phyloP scores from a whole-genome alignment of 805 yeast genomes.

The Ogataea corticis region DNA sequence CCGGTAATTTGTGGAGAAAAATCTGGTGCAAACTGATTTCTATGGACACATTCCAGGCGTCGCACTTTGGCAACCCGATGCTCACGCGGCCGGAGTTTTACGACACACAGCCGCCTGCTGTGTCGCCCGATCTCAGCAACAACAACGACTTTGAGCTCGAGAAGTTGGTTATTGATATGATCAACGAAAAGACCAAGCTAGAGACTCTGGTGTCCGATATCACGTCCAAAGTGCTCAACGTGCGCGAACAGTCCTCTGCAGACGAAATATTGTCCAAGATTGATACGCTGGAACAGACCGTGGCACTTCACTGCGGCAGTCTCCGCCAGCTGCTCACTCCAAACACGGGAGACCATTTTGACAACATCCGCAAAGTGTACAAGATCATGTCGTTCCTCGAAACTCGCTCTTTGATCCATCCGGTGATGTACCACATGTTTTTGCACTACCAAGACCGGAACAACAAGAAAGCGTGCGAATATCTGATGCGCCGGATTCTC shows the following conservation, averaged over 20 bases:
- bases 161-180: constrained; percentile 37
- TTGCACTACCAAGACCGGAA: constrained; percentile 37
- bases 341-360: constrained; percentile 18
- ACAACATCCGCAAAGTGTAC: constrained; percentile 26
- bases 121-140: constrained; percentile 37
- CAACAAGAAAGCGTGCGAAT: constrained; percentile 38
- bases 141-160: constrained; percentile 43
- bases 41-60: constrained; percentile 46
- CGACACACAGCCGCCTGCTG: constrained; percentile 54
- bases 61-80: constrained; percentile 49
- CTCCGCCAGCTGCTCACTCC: constrained; percentile 30
- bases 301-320: constrained; percentile 35
- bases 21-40: constrained; percentile 55
- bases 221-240: constrained; percentile 40
- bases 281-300: constrained; percentile 37
- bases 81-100: constrained; percentile 40
- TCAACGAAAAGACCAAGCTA: constrained; percentile 33
- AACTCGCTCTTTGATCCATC: constrained; percentile 36
- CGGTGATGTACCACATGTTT: constrained; percentile 44
- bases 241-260: constrained; percentile 40
- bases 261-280: constrained; percentile 38
- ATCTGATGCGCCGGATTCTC: constrained; percentile 39
- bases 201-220: constrained; percentile 36
- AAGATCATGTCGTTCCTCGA: constrained; percentile 25
- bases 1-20: constrained; percentile 53